These are phyloP conservation scores for Fomitopsis schrenkii DNA, from an alignment of 1,284 basidiomycete species.

Conservation along the genomic window DNA sequence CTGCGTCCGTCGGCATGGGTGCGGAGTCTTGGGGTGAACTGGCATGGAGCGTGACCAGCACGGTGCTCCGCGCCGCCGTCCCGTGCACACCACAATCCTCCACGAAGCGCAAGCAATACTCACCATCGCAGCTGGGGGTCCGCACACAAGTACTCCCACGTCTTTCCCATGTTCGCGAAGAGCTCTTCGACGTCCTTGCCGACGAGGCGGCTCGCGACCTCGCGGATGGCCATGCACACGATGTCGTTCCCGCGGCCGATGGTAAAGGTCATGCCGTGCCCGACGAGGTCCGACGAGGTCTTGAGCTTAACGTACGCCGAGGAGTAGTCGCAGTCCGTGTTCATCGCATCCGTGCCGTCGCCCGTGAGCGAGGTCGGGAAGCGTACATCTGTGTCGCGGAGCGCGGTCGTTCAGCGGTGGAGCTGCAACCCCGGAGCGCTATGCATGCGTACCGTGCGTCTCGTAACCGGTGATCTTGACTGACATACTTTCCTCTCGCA, in stretches of 20 bases:
- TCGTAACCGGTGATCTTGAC: slow-evolving; percentile 49
- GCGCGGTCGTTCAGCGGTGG: neutral
- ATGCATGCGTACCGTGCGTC: slow-evolving; percentile 39
- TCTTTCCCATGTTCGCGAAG: slow-evolving; percentile 86
- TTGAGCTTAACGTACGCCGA: slow-evolving; percentile 84
- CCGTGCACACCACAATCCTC: neutral
- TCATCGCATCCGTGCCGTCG: slow-evolving; percentile 92
- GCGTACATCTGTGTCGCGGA: slow-evolving; percentile 56
- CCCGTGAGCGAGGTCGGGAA: slow-evolving; percentile 83
- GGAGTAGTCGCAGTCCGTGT: slow-evolving; percentile 93
- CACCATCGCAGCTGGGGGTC: slow-evolving; percentile 90
- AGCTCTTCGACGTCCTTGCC: slow-evolving; percentile 83
- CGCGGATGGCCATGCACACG: slow-evolving; percentile 78
- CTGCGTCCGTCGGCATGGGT: neutral
- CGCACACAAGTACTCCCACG: slow-evolving; percentile 75
- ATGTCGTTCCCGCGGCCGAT: slow-evolving; percentile 95
- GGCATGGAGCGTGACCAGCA: neutral
- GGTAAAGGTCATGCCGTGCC: slow-evolving; percentile 96
- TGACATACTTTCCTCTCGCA: slow-evolving; percentile 18
- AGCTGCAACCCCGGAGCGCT: neutral
- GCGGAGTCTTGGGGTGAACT: neutral
- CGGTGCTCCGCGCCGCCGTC: neutral
- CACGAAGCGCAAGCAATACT: slow-evolving; percentile 20
- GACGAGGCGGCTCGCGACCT: slow-evolving; percentile 76
- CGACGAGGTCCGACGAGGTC: slow-evolving; percentile 71